Base-by-base conservation (phyloP, 1,139 yeast genomes). In the Candida albicans region DNA sequence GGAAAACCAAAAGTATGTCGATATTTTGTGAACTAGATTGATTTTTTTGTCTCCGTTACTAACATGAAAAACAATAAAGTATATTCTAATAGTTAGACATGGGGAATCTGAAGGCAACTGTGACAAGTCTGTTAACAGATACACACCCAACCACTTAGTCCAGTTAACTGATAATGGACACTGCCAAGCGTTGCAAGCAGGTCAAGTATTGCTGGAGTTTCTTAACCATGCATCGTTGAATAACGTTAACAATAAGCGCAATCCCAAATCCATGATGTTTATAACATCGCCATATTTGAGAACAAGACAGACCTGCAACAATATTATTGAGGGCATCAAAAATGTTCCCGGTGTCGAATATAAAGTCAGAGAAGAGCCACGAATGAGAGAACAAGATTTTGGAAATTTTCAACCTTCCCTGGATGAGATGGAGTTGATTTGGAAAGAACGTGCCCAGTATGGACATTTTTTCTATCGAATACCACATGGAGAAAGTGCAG, bases 401-500 rank as follows among this genome's bases (percentile, higher is more conserved):
- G 97, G 97, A 18, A 90, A 90, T 59, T 89, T 88, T 63, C 97
- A 90, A 65, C 78, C 84, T 45, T 79, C 85, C 33, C 77, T 84
- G 2, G 84, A 77, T 44, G 90, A 84, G 51, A 88, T 90, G 95
- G 83, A 82, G 54, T 68, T 70, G 53, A 82, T 87, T 30, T 85
- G 95, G 89, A 75, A 76, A 43, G 95, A 87, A 54, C 67, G 97
- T 37, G 91, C 96, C 0, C 82, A 82, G 52, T 90, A 90, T 64
- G 97, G 97, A 0, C 96, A 89, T 64, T 90, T 90, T 45, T 90
- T 90, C 64, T 90, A 86, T 60, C 67, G 97, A 44, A 90, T 90
- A 29, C 96, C 96, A 9, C 83, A 87, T 57, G 97, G 97, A 4
- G 97, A 90, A 61, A 84, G 93, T 56, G 97, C 96, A 0, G 97